Conservation (phyloP, 257 asterid genomes). For the Jacaranda copaia region DNA sequence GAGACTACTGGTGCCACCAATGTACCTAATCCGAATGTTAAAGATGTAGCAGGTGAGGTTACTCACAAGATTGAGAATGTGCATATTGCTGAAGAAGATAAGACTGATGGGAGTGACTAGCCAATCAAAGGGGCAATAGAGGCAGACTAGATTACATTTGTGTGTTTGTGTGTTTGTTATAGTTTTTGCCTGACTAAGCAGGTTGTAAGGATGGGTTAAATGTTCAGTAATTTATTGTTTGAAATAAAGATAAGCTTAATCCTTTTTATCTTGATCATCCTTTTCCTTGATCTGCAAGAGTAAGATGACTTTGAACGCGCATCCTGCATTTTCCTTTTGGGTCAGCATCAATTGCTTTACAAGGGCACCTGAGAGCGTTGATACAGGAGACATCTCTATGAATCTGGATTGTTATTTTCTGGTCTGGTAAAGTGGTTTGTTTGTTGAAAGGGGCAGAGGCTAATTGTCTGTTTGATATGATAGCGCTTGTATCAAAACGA, state of each 20-base stretch:
- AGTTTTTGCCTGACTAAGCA: conserved; percentile 26
- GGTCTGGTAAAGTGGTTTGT: not conserved
- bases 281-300: not conserved
- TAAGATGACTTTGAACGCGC: conserved; percentile 16
- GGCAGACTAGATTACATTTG: conserved; percentile 35
- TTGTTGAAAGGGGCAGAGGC: not conserved
- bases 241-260: conserved; percentile 36
- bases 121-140: conserved; percentile 39
- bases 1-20: conserved; percentile 49
- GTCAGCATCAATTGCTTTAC: not conserved
- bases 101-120: conserved; percentile 39
- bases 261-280: conserved; percentile 10
- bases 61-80: conserved; percentile 61
- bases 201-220: conserved; percentile 43
- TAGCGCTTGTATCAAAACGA: too few species aligned
- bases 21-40: conserved; percentile 46
- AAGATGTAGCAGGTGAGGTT: conserved; percentile 59
- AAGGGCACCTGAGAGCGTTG: not conserved
- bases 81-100: conserved; percentile 47
- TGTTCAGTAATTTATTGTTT: conserved; percentile 33
- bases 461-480: not conserved
- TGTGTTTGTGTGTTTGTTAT: conserved; percentile 30
- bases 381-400: not conserved
- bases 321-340: not conserved
- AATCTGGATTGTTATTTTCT: too few species aligned